These are phyloP conservation scores for Trichoderma aggressivum DNA, from an alignment of 2,329 filamentous ascomycete species.

Conservation along the genomic window DNA sequence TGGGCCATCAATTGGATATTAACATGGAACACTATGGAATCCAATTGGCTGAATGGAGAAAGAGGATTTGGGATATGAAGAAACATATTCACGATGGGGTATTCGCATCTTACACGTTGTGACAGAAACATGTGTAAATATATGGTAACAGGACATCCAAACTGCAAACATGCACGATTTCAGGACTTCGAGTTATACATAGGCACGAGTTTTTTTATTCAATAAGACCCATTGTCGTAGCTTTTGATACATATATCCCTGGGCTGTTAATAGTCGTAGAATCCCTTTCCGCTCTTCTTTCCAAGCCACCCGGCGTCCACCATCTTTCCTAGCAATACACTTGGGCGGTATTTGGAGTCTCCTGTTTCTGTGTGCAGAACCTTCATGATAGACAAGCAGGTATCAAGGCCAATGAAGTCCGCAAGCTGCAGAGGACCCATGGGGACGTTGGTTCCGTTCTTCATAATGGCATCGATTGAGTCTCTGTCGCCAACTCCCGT, in stretches of 20 bases:
- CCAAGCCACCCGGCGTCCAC: conserved; percentile 97
- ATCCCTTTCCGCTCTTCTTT: conserved; percentile 95
- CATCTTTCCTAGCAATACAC: conserved; percentile 87
- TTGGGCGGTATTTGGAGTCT: conserved; percentile 92
- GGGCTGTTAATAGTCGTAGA: conserved; percentile 72
- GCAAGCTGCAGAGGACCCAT: conserved; percentile 94
- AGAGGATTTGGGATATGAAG: background rate
- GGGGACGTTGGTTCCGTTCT: conserved; percentile 96
- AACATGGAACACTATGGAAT: background rate
- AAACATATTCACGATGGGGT: background rate
- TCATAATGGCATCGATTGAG: conserved; percentile 97
- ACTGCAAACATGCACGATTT: background rate
- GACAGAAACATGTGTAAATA: background rate
- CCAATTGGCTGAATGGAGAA: background rate
- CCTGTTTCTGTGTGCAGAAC: conserved; percentile 88
- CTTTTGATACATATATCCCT: background rate
- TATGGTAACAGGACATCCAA: background rate
- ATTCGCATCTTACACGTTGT: background rate
- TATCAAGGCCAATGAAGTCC: conserved; percentile 96
- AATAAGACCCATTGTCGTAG: background rate
- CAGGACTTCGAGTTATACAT: background rate
- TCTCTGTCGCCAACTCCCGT: conserved; percentile 85
- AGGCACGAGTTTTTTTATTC: background rate
- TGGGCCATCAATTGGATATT: background rate
- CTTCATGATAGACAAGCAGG: conserved; percentile 95